Percentiles rank a stretch among this genome's conserved stretches.
Evolutionary conservation across 2,329 filamentous ascomycete species (phyloP).

Genomic region (Clarireedia monteithiana): DNA sequence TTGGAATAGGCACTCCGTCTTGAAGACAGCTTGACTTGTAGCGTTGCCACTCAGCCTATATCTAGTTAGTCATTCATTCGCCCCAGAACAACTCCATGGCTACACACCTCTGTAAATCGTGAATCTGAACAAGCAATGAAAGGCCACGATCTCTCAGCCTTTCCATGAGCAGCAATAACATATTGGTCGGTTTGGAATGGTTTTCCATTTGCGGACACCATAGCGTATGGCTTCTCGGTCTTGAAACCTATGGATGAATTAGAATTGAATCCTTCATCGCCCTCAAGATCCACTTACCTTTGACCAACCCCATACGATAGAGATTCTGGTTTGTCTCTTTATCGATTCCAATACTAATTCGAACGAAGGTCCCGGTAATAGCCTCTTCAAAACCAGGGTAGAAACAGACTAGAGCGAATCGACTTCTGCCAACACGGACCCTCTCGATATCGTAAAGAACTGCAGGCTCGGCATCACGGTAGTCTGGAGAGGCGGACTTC

Average conservation of each 20-base stretch:
- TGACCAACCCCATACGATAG: slow-evolving; percentile 85
- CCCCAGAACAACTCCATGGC: neutral
- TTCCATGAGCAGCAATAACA: slow-evolving; percentile 72
- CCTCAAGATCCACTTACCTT: slow-evolving; percentile 45
- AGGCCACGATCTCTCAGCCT: slow-evolving; percentile 75
- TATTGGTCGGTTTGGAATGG: slow-evolving; percentile 81
- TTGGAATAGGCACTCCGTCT: slow-evolving; percentile 67
- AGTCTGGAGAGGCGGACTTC: slow-evolving; percentile 36
- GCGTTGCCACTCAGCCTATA: slow-evolving; percentile 67
- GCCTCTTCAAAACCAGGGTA: slow-evolving; percentile 81
- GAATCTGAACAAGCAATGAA: slow-evolving; percentile 87
- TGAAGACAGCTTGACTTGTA: slow-evolving; percentile 69
- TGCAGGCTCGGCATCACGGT: slow-evolving; percentile 54
- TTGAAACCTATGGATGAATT: slow-evolving; percentile 53
- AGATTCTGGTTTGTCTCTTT: slow-evolving; percentile 62
- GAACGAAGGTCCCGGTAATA: slow-evolving; percentile 76
- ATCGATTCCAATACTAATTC: slow-evolving; percentile 76
- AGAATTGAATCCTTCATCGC: slow-evolving; percentile 16
- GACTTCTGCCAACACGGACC: slow-evolving; percentile 72
- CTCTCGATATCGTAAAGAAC: slow-evolving; percentile 77
- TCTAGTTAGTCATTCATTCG: slow-evolving; percentile 10
- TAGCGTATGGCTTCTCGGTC: slow-evolving; percentile 73
- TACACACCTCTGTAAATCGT: slow-evolving; percentile 67
- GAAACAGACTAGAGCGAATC: slow-evolving; percentile 88
- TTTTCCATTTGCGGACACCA: slow-evolving; percentile 67